phyloP scores from a whole-genome alignment of 1,284 basidiomycete species.

The Cryptococcus sp. region DNA sequence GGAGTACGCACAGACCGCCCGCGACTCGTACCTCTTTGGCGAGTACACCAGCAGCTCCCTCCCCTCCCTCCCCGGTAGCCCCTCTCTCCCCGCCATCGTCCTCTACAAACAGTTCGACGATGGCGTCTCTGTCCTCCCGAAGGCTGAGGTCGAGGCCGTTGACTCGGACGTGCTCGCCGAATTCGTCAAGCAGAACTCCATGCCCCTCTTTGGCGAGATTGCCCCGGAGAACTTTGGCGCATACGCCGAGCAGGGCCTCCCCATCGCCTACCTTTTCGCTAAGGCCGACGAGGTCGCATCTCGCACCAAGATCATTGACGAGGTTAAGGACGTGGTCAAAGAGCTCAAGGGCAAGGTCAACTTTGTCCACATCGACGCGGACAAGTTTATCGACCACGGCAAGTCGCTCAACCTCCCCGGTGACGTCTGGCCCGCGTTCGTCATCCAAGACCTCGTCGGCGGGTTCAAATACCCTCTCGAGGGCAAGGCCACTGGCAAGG shows the following conservation, averaged over 20 bases:
- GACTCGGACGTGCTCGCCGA: conserved; percentile 63
- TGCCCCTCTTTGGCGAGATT: conserved; percentile 91
- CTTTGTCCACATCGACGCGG: conserved; percentile 97
- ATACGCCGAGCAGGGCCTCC: conserved; percentile 78
- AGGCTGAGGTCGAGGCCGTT: conserved; percentile 57
- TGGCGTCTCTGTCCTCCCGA: conserved; percentile 64
- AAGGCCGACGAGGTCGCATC: conserved; percentile 64
- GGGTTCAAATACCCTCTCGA: conserved; percentile 87
- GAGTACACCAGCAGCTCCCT: conserved; percentile 68
- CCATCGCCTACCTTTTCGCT: conserved; percentile 92
- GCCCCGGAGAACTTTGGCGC: conserved; percentile 86
- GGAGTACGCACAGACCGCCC: conserved; percentile 75
- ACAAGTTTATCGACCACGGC: conserved; percentile 93
- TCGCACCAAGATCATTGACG: conserved; percentile 65
- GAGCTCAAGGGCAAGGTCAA: conserved; percentile 83
- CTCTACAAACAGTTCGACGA: conserved; percentile 95
- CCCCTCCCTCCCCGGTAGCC: conserved; percentile 68
- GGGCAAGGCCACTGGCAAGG: conserved; percentile 54
- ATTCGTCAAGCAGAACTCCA: conserved; percentile 78
- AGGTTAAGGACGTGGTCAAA: conserved; percentile 71
- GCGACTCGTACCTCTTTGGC: conserved; percentile 93
- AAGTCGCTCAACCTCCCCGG: conserved; percentile 82
- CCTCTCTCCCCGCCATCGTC: conserved; percentile 70
- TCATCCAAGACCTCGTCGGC: conserved; percentile 78
- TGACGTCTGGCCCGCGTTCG: conserved; percentile 88